phyloP scores from a whole-genome alignment of 768 basidiomycete species.

The Tulasnella sp. region DNA sequence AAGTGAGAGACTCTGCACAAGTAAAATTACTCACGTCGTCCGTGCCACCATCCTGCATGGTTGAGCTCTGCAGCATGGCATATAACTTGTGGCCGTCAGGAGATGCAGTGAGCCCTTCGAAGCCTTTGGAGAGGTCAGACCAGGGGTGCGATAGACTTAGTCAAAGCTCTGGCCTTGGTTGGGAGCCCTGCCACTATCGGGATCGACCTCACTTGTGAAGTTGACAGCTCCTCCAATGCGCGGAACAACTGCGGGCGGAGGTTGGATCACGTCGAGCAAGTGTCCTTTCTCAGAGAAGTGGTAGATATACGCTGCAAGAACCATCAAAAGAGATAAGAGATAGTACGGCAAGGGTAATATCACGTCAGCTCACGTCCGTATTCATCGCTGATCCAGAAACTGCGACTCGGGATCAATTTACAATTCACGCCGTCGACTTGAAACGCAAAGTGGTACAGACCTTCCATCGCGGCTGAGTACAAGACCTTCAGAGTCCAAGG shows the following conservation, averaged over 20 bases:
- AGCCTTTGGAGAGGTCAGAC: slow-evolving; percentile 39
- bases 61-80: slow-evolving; percentile 59
- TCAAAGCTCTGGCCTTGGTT: slow-evolving; percentile 49
- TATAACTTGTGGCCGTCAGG: slow-evolving; percentile 50
- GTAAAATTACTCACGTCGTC: not conserved
- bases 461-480: slow-evolving; percentile 57
- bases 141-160: not conserved
- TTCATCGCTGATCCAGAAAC: slow-evolving; percentile 65
- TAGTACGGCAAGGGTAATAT: not conserved
- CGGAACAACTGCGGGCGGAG: slow-evolving; percentile 57
- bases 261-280: slow-evolving; percentile 56
- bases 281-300: slow-evolving; percentile 47
- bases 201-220: slow-evolving; percentile 51
- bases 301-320: slow-evolving; percentile 53
- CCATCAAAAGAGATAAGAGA: slow-evolving; percentile 1
- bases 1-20: not conserved
- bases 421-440: not conserved
- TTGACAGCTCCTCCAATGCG: slow-evolving; percentile 45
- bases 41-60: slow-evolving; percentile 57
- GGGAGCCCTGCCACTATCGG: slow-evolving; percentile 50
- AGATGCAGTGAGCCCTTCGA: slow-evolving; percentile 58
- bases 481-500: slow-evolving; percentile 58
- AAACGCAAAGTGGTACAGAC: slow-evolving; percentile 38
- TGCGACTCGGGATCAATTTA: slow-evolving; percentile 32
- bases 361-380: slow-evolving; percentile 44